Percentiles rank a stretch among this genome's conserved stretches.
phyloP scores from a whole-genome alignment of 1,284 basidiomycete species.

The Sphaerobolus stellatus region DNA sequence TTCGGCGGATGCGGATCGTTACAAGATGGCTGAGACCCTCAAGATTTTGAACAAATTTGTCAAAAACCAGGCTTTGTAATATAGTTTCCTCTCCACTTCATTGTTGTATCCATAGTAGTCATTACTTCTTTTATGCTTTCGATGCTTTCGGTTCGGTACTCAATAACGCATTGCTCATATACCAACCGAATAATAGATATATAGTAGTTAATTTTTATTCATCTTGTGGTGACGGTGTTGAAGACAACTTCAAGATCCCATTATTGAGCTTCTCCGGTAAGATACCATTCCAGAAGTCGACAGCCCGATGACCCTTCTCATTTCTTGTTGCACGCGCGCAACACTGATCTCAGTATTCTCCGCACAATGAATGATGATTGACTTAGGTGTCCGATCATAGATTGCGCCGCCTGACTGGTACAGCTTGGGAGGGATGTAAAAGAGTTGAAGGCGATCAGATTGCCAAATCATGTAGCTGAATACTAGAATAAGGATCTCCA shows the following conservation, averaged over 20 bases:
- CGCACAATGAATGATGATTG: conserved; percentile 52
- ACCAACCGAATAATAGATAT: too few relatives aligned
- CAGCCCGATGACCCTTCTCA: conserved; percentile 41
- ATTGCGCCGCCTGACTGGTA: conserved; percentile 40
- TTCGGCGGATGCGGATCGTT: neutral
- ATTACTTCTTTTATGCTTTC: conserved; percentile 5
- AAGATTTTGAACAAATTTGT: conserved; percentile 1
- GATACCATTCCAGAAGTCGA: conserved; percentile 52
- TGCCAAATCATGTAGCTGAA: conserved; percentile 44
- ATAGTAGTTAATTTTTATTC: neutral
- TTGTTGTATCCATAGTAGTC: conserved; percentile 7
- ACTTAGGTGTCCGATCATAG: conserved; percentile 37
- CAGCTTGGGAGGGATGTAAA: conserved; percentile 26
- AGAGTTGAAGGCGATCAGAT: conserved; percentile 12
- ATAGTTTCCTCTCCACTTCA: neutral
- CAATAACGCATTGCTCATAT: conserved; percentile 6
- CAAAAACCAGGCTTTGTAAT: neutral
- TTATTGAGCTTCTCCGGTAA: conserved; percentile 7
- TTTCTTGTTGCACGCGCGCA: conserved; percentile 55
- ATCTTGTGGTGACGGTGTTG: conserved; percentile 1
- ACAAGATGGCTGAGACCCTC: conserved; percentile 5
- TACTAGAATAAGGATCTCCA: conserved; percentile 41
- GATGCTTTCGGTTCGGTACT: neutral
- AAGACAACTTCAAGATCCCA: conserved; percentile 12
- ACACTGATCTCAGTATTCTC: conserved; percentile 50